Evolutionary conservation across 2,329 filamentous ascomycete species (phyloP), one percentile per base, ranked within the genome.

Genomic region (Knufia fluminis): DNA sequence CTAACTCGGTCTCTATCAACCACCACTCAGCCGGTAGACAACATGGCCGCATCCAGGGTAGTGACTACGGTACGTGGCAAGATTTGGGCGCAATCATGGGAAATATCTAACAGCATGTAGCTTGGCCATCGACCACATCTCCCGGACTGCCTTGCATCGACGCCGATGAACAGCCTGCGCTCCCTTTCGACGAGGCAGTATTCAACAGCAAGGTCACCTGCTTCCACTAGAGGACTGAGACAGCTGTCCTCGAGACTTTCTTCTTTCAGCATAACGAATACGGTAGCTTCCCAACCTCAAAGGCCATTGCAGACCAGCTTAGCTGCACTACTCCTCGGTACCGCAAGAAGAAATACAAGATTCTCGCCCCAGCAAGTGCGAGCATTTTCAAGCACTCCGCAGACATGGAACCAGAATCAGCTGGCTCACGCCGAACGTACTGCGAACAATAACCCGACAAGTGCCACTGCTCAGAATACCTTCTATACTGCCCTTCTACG

Each of bases 401-500:
- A 50, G 42, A 46, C 49, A 33, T 46, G 51, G 28, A 56, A 55
- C 32, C 72, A 74, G 46, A 78, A 74, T 56, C 66, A 91, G 50
- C 78, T 98, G 28, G 88, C 89, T 28, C 85, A 87, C 57, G 78
- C 90, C 59, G 92, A 98, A 69, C 85, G 90, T 65, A 85, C 86
- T 20, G 94, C 92, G 32, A 98, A 97, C 69, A 85, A 88, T 67
- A 94, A 95, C 61, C 88, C 92, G 1, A 78, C 75, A 52, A 97
- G 88, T 66, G 84, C 89, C 23, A 85, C 85, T 38, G 83, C 89
- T 17, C 92, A 98, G 66, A 92, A 91, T 65, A 84, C 86, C 14
- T 96, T 98, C 66, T 98, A 98, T 65, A 85, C 91, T 64, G 83
- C 90, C 40, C 78, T 98, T 12, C 75, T 96, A 49, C 85, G 86